These are phyloP conservation scores for Penicillium bialowiezense DNA, from an alignment of 495 filamentous ascomycete species.

Conservation along the genomic window DNA sequence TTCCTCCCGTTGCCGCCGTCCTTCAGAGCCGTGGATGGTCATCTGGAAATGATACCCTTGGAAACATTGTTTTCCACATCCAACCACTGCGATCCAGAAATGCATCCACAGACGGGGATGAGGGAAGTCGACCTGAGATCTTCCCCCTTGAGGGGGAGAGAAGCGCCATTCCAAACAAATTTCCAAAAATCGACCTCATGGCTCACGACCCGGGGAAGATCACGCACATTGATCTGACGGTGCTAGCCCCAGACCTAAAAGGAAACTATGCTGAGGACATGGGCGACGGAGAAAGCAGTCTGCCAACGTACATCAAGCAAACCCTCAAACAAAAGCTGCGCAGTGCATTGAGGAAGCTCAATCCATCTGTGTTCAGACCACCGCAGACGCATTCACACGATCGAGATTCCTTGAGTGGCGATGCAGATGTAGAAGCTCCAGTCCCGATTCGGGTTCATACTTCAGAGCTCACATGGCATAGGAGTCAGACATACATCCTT, in stretches of 20 bases:
- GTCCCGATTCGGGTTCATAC: slow-evolving; percentile 45
- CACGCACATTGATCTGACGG: slow-evolving; percentile 57
- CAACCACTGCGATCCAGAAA: slow-evolving; percentile 40
- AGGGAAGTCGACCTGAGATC: not conserved
- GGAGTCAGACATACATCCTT: slow-evolving; percentile 65
- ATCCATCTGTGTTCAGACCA: slow-evolving; percentile 12
- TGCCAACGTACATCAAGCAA: slow-evolving; percentile 13
- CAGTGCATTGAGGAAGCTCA: slow-evolving; percentile 1
- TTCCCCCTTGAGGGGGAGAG: not conserved
- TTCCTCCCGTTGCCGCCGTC: slow-evolving; percentile 52
- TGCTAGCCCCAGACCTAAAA: slow-evolving; percentile 54
- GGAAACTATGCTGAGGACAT: not conserved
- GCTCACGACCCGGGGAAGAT: slow-evolving; percentile 42
- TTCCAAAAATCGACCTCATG: slow-evolving; percentile 29
- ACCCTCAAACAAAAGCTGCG: slow-evolving; percentile 9
- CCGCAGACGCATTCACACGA: not conserved
- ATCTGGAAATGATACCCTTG: slow-evolving; percentile 52
- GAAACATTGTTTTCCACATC: slow-evolving; percentile 58
- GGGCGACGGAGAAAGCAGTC: slow-evolving; percentile 2
- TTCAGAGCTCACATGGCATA: slow-evolving; percentile 56
- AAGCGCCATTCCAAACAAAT: slow-evolving; percentile 23
- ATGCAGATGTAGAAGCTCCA: slow-evolving; percentile 5
- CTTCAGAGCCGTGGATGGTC: slow-evolving; percentile 68
- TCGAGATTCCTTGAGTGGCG: not conserved
- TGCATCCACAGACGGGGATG: not conserved